Base-by-base conservation (phyloP, 2,329 filamentous ascomycete genomes). In the Aspergillus glaucus region DNA sequence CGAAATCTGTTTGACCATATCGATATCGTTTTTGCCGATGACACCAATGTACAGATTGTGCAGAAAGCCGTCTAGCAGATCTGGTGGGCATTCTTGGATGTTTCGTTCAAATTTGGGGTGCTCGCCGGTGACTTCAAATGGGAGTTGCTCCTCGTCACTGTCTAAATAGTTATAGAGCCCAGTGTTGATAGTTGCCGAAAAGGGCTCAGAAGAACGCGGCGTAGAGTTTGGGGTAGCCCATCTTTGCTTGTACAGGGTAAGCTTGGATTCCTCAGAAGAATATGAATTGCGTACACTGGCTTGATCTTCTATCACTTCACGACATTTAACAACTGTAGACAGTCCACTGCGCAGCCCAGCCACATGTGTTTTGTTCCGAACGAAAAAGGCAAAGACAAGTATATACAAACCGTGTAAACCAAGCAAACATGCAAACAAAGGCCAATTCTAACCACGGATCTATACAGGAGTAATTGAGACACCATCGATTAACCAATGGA, bases 161-260 rank as follows among this genome's bases (percentile, higher is more conserved):
- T 61, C 51, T 4, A 61, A 49, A 36, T 59, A n/a, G n/a, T n/a
- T n/a, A 52, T 9, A 61, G 45, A 4, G 55, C 50, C 56, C 52
- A 59, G 44, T 61, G 55, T 19, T 55, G 50, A 49, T 53, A 59
- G 49, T 60, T 60, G 48, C 58, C 58, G 28, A 55, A 55, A 21
- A 53, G 50, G 12, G 53, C 57, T 19, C 46, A 44, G 19, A 36
- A 36, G 34, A 36, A 36, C 6, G n/a, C 34, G 34, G 17, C 34
- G 14, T 36, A 36, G n/a, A 36, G n/a, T 6, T 15, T 17, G 14
- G 34, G 34, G 7, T n/a, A 15, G 15, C 14, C 3, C 34, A 36
- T 36, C 2, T 28, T 28, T 12, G 9, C 9, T 36, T 36, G n/a
- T 17, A 36, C 10, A 17, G n/a, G 5, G 14, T 36, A 6, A 36